Evolutionary conservation across 768 basidiomycete genomes (phyloP), one percentile per base, ranked within the genome.

Genomic region (Clitopilus hobsonii): DNA sequence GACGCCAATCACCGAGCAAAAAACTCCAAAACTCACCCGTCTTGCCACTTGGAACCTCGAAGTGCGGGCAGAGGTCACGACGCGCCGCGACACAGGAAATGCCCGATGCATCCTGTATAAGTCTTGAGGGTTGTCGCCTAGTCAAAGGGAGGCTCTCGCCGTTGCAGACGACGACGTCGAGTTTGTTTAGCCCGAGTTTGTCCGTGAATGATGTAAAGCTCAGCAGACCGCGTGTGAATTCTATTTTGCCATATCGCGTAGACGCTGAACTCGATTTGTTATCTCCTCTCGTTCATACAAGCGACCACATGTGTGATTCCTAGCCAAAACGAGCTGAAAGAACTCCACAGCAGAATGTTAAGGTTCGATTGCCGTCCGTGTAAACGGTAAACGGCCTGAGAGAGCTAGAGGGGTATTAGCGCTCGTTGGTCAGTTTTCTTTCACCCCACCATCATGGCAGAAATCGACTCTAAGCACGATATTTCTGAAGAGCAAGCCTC

Each of bases 31-130:
- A 69, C 82, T 68, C 67, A 90, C 89, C 63, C 87, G 78, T 71
- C 82, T 77, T 60, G 74, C 69, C 52, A 82, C 78, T 67, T 79
- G 78, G 53, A 82, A 73, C 53, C 74, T 64, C 53, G 71, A 75
- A 68, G 78, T 75, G 38, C 76, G 74, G 50, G 77, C 71, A 53
- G 65, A 71, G 59, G 74, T 70, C 51, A 74, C 70, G 56, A 75
- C 75, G 62, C 77, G 81, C 71, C 78, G 80, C 45, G 79, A 76
- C 63, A 79, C 77, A 70, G 80, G 72, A 63, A 83, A 70, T 66
- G 77, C 79, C 67, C 84, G 82, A 77, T 78, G 75, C 79, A 81
- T 81, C 70, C 71, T 58, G 58, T 64, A 60, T 60, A 57, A 53
- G 59, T 65, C 57, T 51, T 60, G 57, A 61, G 61, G 59, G 59